phyloP scores from a whole-genome alignment of 768 basidiomycete genomes.

The Rubroboletus pulcherrimus region DNA sequence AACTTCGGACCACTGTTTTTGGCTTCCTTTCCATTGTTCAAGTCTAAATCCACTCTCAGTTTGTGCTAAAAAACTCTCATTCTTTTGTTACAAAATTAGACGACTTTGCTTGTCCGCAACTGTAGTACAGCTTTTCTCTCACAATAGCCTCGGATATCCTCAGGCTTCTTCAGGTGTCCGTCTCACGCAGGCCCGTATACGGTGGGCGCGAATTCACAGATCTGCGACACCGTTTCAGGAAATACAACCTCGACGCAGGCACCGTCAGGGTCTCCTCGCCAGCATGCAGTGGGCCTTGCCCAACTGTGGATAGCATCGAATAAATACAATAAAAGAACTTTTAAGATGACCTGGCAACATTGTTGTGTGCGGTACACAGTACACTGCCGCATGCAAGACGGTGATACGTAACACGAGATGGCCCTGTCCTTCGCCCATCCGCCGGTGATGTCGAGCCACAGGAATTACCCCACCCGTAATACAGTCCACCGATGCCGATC shows the following conservation, averaged over 20 bases:
- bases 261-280: background rate
- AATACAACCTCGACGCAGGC: background rate
- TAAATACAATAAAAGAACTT: slow-evolving; percentile 1
- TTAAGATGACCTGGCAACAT: background rate
- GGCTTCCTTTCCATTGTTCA: too few species aligned
- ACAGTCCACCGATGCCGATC: background rate
- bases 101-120: too few species aligned
- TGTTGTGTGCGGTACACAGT: background rate
- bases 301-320: slow-evolving; percentile 1
- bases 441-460: background rate
- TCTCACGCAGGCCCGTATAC: too few species aligned
- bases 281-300: background rate
- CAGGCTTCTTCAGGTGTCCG: background rate
- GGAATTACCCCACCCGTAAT: background rate
- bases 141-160: background rate
- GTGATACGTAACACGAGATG: background rate
- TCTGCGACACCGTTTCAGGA: slow-evolving; percentile 1
- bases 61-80: too few species aligned
- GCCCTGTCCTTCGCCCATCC: background rate
- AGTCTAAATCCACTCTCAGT: too few species aligned
- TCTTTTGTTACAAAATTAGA: too few species aligned
- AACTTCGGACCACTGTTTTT: too few species aligned
- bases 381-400: background rate
- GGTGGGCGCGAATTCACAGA: background rate
- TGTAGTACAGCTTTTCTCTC: too few species aligned